Percentiles rank a stretch among this genome's conserved stretches.
Conservation (phyloP, 352 stramenopile genomes). For the Aphanomyces invadans region DNA sequence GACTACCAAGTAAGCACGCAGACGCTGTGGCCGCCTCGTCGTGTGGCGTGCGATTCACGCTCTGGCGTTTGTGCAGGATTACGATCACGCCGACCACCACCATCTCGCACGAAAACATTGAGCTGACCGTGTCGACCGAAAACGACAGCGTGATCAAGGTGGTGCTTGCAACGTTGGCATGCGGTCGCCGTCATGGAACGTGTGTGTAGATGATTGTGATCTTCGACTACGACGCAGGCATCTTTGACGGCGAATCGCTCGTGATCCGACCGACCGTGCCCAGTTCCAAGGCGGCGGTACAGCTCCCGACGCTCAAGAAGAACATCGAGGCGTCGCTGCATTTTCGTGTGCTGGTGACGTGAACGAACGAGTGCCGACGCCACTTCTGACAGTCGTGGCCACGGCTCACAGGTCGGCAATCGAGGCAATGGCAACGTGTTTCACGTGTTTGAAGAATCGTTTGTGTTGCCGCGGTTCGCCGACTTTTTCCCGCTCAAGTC, state of each 20-base stretch:
- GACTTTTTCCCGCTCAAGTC: conserved; percentile 54
- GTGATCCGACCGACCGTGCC: conserved; percentile 49
- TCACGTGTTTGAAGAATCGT: conserved; percentile 80
- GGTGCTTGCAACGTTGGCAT: neutral
- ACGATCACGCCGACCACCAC: conserved; percentile 49
- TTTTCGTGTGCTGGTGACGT: conserved; percentile 11
- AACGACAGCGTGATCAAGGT: conserved; percentile 78
- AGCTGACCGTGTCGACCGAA: conserved; percentile 78
- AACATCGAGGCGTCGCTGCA: conserved; percentile 29
- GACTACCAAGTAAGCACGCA: conserved; percentile 10
- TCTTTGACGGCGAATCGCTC: conserved; percentile 82
- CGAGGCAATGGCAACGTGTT: conserved; percentile 71
- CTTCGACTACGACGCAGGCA: conserved; percentile 77
- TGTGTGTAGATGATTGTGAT: conserved; percentile 56
- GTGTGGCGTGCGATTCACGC: no score
- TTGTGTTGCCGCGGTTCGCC: conserved; percentile 80
- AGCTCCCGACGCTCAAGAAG: conserved; percentile 35
- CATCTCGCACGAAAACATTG: conserved; percentile 44
- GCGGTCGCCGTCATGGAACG: neutral
- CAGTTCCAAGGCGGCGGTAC: conserved; percentile 31
- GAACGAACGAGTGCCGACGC: no score
- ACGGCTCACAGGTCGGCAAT: conserved; percentile 72
- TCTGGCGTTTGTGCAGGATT: conserved; percentile 31
- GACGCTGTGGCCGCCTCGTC: no score
- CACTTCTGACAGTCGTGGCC: no score